Conservation (phyloP, 768 basidiomycete species). For the Psilocybe tampanensis region DNA sequence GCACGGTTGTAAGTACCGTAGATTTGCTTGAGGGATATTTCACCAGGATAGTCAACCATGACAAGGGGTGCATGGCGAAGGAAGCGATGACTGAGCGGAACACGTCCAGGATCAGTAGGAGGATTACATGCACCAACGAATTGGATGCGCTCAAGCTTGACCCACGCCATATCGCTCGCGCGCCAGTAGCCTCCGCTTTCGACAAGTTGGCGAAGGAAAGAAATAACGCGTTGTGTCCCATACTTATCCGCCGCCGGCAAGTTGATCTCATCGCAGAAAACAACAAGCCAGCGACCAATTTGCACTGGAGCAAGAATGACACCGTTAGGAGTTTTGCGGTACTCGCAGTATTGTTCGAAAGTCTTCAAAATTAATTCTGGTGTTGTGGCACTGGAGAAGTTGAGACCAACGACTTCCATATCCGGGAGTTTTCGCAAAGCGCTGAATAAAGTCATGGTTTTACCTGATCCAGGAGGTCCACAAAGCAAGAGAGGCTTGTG, state of each 20-base stretch:
- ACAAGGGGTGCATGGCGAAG: slow-evolving; percentile 95
- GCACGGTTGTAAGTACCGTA: slow-evolving; percentile 98
- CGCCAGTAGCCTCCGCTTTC: slow-evolving; percentile 96
- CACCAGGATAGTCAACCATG: slow-evolving; percentile 99
- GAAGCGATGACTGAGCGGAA: slow-evolving; percentile 97
- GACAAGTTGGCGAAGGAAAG: slow-evolving; percentile 95
- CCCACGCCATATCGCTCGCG: slow-evolving; percentile 93
- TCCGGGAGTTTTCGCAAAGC: slow-evolving; percentile 96
- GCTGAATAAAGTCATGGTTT: slow-evolving; percentile 99
- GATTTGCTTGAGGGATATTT: slow-evolving; percentile 95
- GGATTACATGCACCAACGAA: slow-evolving; percentile 99
- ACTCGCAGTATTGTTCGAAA: slow-evolving; percentile 99
- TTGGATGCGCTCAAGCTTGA: slow-evolving; percentile 97
- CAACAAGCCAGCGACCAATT: slow-evolving; percentile 96
- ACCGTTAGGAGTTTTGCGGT: slow-evolving; percentile 98
- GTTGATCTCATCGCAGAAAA: slow-evolving; percentile 99
- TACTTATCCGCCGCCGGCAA: slow-evolving; percentile 96
- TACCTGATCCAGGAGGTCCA: slow-evolving; percentile 99
- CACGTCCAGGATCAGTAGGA: slow-evolving; percentile 97
- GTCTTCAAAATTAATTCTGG: slow-evolving; percentile 98
- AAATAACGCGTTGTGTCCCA: slow-evolving; percentile 97
- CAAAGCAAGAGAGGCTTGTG: slow-evolving; percentile 98
- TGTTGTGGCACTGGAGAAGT: slow-evolving; percentile 98
- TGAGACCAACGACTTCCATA: slow-evolving; percentile 98
- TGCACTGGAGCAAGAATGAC: slow-evolving; percentile 92